Evolutionary conservation across 2,329 filamentous ascomycete genomes (phyloP).

Genomic region (Periglandula ipomoeae): DNA sequence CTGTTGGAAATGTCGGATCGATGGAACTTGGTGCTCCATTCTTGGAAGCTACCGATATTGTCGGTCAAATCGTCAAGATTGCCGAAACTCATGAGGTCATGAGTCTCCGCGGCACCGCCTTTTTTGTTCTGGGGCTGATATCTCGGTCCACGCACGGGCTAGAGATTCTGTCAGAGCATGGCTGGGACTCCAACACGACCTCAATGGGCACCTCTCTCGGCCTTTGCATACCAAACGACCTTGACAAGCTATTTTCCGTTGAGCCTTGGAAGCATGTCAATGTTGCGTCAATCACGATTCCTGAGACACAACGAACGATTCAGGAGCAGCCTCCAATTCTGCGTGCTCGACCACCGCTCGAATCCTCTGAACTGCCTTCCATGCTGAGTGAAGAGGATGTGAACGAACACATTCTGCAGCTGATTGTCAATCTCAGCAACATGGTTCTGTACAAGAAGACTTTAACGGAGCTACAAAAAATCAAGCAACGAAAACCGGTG

Average conservation of each 20-base stretch:
- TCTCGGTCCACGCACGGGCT: constrained; percentile 86
- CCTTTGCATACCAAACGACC: constrained; percentile 73
- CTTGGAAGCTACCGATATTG: constrained; percentile 80
- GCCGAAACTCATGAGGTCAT: constrained; percentile 83
- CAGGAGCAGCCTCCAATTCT: constrained; percentile 32
- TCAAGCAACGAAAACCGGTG: constrained; percentile 65
- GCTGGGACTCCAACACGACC: constrained; percentile 89
- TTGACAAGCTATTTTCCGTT: constrained; percentile 70
- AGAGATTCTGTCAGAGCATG: constrained; percentile 79
- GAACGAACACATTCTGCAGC: constrained; percentile 72
- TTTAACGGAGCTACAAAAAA: constrained; percentile 68
- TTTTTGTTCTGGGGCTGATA: constrained; percentile 89
- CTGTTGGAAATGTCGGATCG: constrained; percentile 92
- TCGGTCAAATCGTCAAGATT: constrained; percentile 78
- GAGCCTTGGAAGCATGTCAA: constrained; percentile 47
- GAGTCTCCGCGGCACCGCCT: constrained; percentile 89
- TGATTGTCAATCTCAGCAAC: constrained; percentile 83
- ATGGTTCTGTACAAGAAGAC: constrained; percentile 87
- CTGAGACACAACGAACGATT: constrained; percentile 44
- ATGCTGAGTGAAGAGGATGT: constrained; percentile 52
- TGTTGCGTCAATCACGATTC: constrained; percentile 36
- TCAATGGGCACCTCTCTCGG: constrained; percentile 75
- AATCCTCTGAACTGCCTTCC: constrained; percentile 30
- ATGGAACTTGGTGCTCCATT: constrained; percentile 97
- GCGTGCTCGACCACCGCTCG: constrained; percentile 31